These are phyloP conservation scores for Paxillus ammoniavirescens DNA, from an alignment of 768 basidiomycete species.

Conservation along the genomic window DNA sequence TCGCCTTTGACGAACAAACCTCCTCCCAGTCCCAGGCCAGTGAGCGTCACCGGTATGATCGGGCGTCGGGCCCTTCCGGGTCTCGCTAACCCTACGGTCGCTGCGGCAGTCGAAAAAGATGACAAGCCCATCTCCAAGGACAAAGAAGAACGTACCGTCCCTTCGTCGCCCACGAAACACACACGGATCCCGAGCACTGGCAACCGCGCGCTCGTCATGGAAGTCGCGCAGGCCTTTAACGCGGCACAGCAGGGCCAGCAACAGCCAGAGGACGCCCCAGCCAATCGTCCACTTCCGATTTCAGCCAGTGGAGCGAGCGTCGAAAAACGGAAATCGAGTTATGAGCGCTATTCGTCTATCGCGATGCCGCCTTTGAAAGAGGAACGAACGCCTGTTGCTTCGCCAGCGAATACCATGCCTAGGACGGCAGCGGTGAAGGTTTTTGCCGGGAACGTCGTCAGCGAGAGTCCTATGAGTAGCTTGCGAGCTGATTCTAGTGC, in stretches of 20 bases:
- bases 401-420: slow-evolving; percentile 55
- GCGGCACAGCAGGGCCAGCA: slow-evolving; percentile 27
- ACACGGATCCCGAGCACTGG: slow-evolving; percentile 66
- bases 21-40: slow-evolving; percentile 8
- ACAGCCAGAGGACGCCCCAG: slow-evolving; percentile 4
- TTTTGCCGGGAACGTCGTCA: slow-evolving; percentile 3
- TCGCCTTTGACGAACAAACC: slow-evolving; percentile 4
- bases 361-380: slow-evolving; percentile 66
- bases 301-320: slow-evolving; percentile 23
- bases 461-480: slow-evolving; percentile 11
- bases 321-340: slow-evolving; percentile 66
- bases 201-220: slow-evolving; percentile 72
- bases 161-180: slow-evolving; percentile 41
- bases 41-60: slow-evolving; percentile 27
- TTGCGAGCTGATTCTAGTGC: slow-evolving; percentile 4
- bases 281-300: slow-evolving; percentile 12
- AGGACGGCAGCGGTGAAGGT: slow-evolving; percentile 21
- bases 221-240: slow-evolving; percentile 64
- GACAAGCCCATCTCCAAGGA: slow-evolving; percentile 15
- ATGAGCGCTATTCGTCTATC: slow-evolving; percentile 63
- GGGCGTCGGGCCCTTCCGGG: slow-evolving; percentile 45
- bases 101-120: slow-evolving; percentile 2
- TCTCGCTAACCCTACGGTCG: slow-evolving; percentile 21
- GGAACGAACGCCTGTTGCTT: slow-evolving; percentile 56
- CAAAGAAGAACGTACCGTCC: slow-evolving; percentile 14